Evolutionary conservation across 805 yeast species (phyloP).

Genomic region (Pichia eremophila): DNA sequence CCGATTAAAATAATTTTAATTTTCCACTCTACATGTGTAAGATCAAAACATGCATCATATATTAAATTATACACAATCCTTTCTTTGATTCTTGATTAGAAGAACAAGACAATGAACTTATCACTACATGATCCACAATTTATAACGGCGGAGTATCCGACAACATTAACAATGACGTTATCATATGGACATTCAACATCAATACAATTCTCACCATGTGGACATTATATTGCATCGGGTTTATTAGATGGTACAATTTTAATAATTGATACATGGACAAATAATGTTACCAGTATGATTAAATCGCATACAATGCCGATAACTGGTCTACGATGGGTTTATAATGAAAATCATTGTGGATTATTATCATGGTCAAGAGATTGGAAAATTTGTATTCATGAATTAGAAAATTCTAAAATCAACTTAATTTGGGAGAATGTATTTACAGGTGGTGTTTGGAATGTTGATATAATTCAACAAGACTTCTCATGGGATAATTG

Average conservation of each 20-base stretch:
- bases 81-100: no score
- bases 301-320: constrained; percentile 64
- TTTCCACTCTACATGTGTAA: no score
- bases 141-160: constrained; percentile 88
- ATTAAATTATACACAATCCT: no score
- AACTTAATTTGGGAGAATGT: constrained; percentile 1
- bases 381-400: constrained; percentile 80
- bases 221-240: constrained; percentile 84
- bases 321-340: constrained; percentile 60
- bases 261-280: constrained; percentile 66
- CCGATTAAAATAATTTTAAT: no score
- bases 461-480: neutral
- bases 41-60: no score
- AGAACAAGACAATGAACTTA: constrained; percentile 47
- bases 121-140: constrained; percentile 84
- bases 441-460: constrained; percentile 11
- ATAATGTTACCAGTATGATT: constrained; percentile 45
- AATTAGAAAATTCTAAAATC: constrained; percentile 39
- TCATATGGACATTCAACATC: constrained; percentile 59
- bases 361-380: constrained; percentile 68
- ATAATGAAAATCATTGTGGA: constrained; percentile 26
- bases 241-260: constrained; percentile 63
- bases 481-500: neutral
- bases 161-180: constrained; percentile 62
- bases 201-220: constrained; percentile 59